Evolutionary conservation across 192 early-diverging fungal species (phyloP), one percentile per base, ranked within the genome.

Genomic region (Entomortierella lignicola): DNA sequence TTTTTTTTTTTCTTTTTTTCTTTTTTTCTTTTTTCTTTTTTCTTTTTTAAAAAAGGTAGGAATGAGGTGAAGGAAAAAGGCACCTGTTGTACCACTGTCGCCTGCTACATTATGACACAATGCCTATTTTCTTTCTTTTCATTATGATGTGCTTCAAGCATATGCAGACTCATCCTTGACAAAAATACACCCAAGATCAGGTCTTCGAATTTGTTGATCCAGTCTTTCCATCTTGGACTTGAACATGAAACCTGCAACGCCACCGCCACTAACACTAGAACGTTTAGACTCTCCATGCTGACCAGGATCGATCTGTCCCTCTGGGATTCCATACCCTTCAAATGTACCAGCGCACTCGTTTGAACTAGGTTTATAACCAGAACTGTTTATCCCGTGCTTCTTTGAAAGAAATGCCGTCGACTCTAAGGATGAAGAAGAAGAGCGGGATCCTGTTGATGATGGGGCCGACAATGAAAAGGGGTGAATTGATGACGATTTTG

Each of bases 171-270:
- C 44, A 48, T 77, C 73, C 27, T 32, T 23, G 29, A 77, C 73
- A 69, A 69, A 77, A 20, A 77, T 77, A 44, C 73, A 77, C 1
- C 60, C 73, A 27, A 64, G 53, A 55, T 77, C 73, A 2, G 73
- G 73, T 15, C 66, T 43, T 30, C 60, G 53, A 32, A 77, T 77
- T 31, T 77, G 73, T 27, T 77, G 73, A 23, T 77, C 73, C 42
- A 77, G 55, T 23, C 32, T 21, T 43, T 77, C 73, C 42, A 77
- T 43, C 18, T 53, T 48, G 21, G 66, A 29, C 48, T 63, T 67
- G 18, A 60, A 27, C 27, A 47, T 39, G 27, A n/a, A n/a, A n/a
- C n/a, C n/a, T n/a, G n/a, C n/a, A n/a, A 63, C 44, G 31, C 66
- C 56, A 20, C 48, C 23, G 17, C 57, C 48, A 2, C 50, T 37